A percentile compares a stretch with the other conserved stretches of the same genome.
phyloP scores from a whole-genome alignment of 139 green algal genomes.

The Chlorella sp. region DNA sequence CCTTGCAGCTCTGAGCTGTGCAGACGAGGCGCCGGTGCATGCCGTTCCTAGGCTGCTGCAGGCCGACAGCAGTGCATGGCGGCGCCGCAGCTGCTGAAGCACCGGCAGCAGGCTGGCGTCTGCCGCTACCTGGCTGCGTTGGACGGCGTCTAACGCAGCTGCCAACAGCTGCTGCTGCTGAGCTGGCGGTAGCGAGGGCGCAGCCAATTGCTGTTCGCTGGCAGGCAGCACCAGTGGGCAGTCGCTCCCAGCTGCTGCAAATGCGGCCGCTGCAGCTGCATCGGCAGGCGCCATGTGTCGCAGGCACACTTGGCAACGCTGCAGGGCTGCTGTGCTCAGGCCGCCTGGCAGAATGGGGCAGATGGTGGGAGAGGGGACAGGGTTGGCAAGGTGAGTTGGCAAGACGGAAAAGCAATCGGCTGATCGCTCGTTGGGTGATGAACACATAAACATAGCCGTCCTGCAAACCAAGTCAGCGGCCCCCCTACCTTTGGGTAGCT shows the following conservation, averaged over 20 bases:
- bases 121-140: background rate
- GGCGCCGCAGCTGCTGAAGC: background rate
- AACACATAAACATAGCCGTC: too few relatives aligned
- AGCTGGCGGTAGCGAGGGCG: background rate
- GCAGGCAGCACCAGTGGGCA: slow-evolving; percentile 12
- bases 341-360: background rate
- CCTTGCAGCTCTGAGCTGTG: background rate
- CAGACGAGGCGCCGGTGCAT: background rate
- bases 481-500: background rate
- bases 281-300: background rate
- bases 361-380: too few relatives aligned
- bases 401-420: too few relatives aligned
- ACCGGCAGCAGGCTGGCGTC: background rate
- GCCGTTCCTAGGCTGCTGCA: background rate
- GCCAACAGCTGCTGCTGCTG: background rate
- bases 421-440: too few relatives aligned
- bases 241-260: background rate
- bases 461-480: too few relatives aligned
- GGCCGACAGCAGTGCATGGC: background rate
- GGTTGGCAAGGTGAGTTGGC: background rate
- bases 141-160: background rate
- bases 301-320: slow-evolving; percentile 12
- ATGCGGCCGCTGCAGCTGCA: slow-evolving; percentile 11
- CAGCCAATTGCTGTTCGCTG: background rate
- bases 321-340: background rate